Evolutionary conservation across 225 moss, liverwort and hornwort genomes (phyloP), one percentile per base, ranked within the genome.

Genomic region (Rhytidiadelphus loreus): DNA sequence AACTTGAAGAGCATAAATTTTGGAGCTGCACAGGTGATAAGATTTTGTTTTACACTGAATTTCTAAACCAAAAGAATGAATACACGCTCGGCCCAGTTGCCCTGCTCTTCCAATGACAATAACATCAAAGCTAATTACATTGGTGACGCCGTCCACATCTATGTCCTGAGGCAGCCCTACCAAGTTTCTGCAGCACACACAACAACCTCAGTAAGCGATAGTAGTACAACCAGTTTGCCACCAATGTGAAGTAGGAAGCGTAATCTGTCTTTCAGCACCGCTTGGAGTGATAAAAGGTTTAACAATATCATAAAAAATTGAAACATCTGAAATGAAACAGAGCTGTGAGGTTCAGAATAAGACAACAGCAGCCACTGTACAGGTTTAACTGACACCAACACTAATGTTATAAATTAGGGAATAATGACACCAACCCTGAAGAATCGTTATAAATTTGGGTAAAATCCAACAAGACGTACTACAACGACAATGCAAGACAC

Each of bases 81-180:
- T 83, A 70, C 58, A 77, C 39, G 76, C 69, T 87, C 56, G 59
- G 83, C n/a, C 61, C 81, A 30, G 70, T 62, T 81, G 81, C 37
- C 52, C 64, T 82, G 86, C 33, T 75, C 74, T 90, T 83, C 62
- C 81, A 81, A 26, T 58, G 75, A 79, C 72, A 59, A 50, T 46
- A 50, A 83, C 64, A 89, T 81, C 77, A 71, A 85, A 53, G 44
- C 89, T 83, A 88, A 80, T 90, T 84, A 82, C 83, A 89, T 35
- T 58, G 58, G 73, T 37, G 9, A 88, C 37, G 78, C 82, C 72
- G 24, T 86, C 79, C 83, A 83, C 52, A 78, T 64, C 73, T 63
- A 77, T 58, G 64, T 82, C 33, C 70, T 77, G 77, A 88, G 77
- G 21, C 82, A 48, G n/a, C 23, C 77, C 43, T 80, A 59, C 65